Conservation (phyloP, 805 yeast species). For the Starmera dryadoides region DNA sequence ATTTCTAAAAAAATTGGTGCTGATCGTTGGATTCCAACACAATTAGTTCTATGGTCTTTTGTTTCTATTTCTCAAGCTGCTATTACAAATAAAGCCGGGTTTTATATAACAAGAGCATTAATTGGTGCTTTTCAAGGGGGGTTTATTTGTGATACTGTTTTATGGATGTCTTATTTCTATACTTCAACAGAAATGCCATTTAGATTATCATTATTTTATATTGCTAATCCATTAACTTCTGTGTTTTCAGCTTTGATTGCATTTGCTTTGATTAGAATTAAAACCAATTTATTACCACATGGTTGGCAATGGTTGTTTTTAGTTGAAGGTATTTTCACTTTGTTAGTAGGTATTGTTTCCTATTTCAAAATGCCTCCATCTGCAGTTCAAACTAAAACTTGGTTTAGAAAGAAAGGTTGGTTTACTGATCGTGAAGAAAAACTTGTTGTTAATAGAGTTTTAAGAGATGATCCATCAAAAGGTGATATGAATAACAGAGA, state of each 20-base stretch:
- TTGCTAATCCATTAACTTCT: constrained; percentile 41
- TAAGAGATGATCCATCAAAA: constrained; percentile 57
- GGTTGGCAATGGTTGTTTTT: constrained; percentile 68
- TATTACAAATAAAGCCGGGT: constrained; percentile 33
- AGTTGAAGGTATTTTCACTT: constrained; percentile 54
- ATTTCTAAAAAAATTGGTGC: constrained; percentile 59
- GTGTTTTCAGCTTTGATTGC: constrained; percentile 42
- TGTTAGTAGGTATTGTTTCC: constrained; percentile 40
- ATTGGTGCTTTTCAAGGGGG: constrained; percentile 63
- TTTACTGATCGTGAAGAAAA: constrained; percentile 47
- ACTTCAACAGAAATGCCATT: constrained; percentile 50
- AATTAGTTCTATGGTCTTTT: constrained; percentile 48
- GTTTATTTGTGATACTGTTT: constrained; percentile 54
- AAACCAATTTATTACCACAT: constrained; percentile 33
- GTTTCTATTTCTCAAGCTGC: constrained; percentile 47
- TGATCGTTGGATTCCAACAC: constrained; percentile 55
- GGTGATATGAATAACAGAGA: constrained; percentile 62
- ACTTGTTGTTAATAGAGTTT: constrained; percentile 48
- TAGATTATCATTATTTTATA: constrained; percentile 54
- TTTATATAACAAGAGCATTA: constrained; percentile 40
- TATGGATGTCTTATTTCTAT: constrained; percentile 64
- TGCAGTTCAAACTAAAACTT: constrained; percentile 43
- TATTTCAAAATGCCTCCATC: constrained; percentile 49
- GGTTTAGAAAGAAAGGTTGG: constrained; percentile 45
- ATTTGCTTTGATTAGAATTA: constrained; percentile 45